Base-by-base conservation (phyloP, 2,329 filamentous ascomycete genomes). In the Aschersonia sp. region DNA sequence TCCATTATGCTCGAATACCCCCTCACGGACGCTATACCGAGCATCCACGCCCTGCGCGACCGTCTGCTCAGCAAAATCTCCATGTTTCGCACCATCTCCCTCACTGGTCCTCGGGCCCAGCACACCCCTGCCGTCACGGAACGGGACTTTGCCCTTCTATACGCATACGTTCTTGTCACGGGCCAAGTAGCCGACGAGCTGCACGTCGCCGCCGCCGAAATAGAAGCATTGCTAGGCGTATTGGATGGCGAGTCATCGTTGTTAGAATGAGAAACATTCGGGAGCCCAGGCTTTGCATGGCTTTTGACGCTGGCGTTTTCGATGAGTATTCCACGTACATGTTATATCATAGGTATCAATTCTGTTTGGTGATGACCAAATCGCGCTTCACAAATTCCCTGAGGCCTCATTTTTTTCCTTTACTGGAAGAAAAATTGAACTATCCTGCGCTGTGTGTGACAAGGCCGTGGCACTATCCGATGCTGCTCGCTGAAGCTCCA, bases 1-100 rank as follows among this genome's bases (percentile, higher is more conserved):
- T 92, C 85, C 3, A 79, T 94, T 67, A 92, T 91, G 70, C 74
- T 95, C 3, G 88, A 92, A 64, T 95, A 94, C 57, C 86, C 89
- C 0, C 71, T 95, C 50, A 88, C 83, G 40, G 87, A 94, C 58
- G 84, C 84, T 6, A 69, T 95, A 41, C 89, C 89, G 0, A 86
- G 80, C 54, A 84, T 89, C 38, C 76, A 82, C 40, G 77, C 84
- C 59, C 78, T 82, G 12, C 74, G 89, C 46, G 88, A 95, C 61
- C 72, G 84, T 50, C 66, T 95, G 45, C 70, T 95, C 30, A 84
- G 86, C 29, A 89, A 86, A 65, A 82, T 94, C 30, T 92, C 89
- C 54, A 78, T 83, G 56, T 95, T 89, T 62, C 73, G 88, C 48
- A 81, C 84, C 58, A 77, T 80, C 50, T 75, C 77, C 30, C 20